Conservation (phyloP, 345 rosid genomes). For the Conringia planisiliqua region DNA sequence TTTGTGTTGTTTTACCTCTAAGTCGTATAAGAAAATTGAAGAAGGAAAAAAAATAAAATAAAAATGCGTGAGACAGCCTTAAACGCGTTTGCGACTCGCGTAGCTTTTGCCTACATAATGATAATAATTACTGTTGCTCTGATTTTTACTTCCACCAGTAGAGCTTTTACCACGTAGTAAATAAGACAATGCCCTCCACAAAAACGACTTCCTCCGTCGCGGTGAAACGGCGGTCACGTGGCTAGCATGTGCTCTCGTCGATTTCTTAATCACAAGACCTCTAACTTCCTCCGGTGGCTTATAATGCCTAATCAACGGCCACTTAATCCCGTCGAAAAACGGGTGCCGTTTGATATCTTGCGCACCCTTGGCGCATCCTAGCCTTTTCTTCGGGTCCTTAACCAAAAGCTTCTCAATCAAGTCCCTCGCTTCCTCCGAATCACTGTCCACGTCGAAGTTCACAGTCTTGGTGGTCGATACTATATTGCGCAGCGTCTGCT, state of each 20-base stretch:
- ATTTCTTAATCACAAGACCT: constrained; percentile 44
- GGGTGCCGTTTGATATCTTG: constrained; percentile 73
- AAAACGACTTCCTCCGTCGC: constrained; percentile 41
- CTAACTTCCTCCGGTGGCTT: constrained; percentile 69
- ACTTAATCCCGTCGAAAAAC: constrained; percentile 67
- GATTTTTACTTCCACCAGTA: constrained; percentile 28
- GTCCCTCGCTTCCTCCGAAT: constrained; percentile 52
- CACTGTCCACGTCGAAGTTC: constrained; percentile 39
- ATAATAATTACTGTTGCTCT: constrained; percentile 41
- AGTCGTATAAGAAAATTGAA: background rate
- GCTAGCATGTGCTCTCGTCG: constrained; percentile 37
- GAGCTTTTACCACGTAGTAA: constrained; percentile 35
- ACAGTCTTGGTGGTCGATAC: constrained; percentile 35
- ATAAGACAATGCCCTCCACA: constrained; percentile 44
- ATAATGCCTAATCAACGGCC: constrained; percentile 78
- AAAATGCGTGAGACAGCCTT: constrained; percentile 8
- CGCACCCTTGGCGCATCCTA: constrained; percentile 77
- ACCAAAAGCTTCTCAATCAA: constrained; percentile 69
- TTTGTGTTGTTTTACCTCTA: background rate
- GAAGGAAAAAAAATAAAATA: background rate
- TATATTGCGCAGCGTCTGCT: constrained; percentile 73
- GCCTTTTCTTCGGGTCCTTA: constrained; percentile 70
- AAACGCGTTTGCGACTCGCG: constrained; percentile 38
- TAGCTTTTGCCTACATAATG: constrained; percentile 37
- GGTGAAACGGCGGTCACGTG: constrained; percentile 35